Evolutionary conservation across 306 rosid genomes (phyloP), one percentile per base, ranked within the genome.

Genomic region (Casuarina equisetifolia): DNA sequence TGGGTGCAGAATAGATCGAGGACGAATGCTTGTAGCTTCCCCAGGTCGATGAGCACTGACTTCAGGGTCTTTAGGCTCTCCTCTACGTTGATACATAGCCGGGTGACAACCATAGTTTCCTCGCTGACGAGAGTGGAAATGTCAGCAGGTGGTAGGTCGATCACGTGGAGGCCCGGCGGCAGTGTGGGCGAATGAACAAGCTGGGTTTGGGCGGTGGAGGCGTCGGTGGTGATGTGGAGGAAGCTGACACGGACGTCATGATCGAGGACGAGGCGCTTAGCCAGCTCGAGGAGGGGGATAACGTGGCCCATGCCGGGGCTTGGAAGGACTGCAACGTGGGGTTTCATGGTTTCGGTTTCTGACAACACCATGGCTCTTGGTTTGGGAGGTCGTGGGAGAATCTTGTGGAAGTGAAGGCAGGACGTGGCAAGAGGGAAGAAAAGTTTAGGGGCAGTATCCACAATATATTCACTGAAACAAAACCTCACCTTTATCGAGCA

Each of bases 291-390:
- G 17, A 88, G 84, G 0, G 92, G 92, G 58, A 78, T 70, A 17
- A 82, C 57, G 70, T 88, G 88, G 5, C 89, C 91, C 83, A 85
- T 61, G 40, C 91, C 88, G 0, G 85, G 86, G 58, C 90, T 78
- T 2, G 92, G n/a, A 4, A 88, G 72, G n/a, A 88, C 74, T 0
- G 82, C 88, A 15, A 82, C 72, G 69, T 84, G 82, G 0, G 75
- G 59, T 32, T 39, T 66, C 4, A 7, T 11, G 44, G 48, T 66
- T 16, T 66, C 70, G 1, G 44, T 4, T 36, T 15, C 69, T 39
- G 9, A 12, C 2, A 2, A 11, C 49, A 6, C 48, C 48, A 40
- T 39, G 20, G 45, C 16, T 64, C 25, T 16, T 64, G 6, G 70
- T 39, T 39, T 64, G 20, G 1, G 48, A 39, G 45, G 15, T 7